Base-by-base conservation (phyloP, 2,329 filamentous ascomycete species). In the Diaporthe eres region DNA sequence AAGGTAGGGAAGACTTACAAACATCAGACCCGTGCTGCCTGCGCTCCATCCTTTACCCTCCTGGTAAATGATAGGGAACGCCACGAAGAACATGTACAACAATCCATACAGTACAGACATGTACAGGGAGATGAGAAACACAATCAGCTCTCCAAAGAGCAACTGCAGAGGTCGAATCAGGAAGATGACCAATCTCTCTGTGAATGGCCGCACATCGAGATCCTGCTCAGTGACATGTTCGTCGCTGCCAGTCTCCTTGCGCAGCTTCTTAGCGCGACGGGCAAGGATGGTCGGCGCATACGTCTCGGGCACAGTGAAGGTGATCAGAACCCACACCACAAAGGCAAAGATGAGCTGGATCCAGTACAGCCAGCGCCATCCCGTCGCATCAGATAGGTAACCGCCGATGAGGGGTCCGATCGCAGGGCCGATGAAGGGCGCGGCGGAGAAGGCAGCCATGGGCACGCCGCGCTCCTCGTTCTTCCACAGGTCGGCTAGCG, bases 301-400 rank as follows among this genome's bases (percentile, higher is more conserved):
- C 0, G 95, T 98, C 84, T 98, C 95, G 1, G 95, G 94, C 0
- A 98, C 93, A n/a, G 94, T 97, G 84, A 97, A 96, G 42, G 92
- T 93, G 83, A 97, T 95, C 76, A 96, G 82, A 25, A 93, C 76
- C 91, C 93, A 97, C 79, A 93, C 90, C 67, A 92, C 82, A 19
- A 88, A 92, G 37, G 93, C 87, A 17, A 97, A 82, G 80, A 98
- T 97, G 15, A 97, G 87, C 81, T 96, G 94, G 79, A 98, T 90
- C 93, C 94, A 96, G 86, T 97, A 97, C 0, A 97, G 87, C 94
- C 94, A 97, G 78, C 94, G 87, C 95, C 95, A 97, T 51, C 93
- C 93, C 0, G 87, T 85, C 0, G 89, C 90, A 79, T 95, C 93
- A 10, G 90, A 89, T 1, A 97, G 87, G 82, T 92, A 97, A 15